Conservation (phyloP, 495 filamentous ascomycete species). For the Neurospora sp. region DNA sequence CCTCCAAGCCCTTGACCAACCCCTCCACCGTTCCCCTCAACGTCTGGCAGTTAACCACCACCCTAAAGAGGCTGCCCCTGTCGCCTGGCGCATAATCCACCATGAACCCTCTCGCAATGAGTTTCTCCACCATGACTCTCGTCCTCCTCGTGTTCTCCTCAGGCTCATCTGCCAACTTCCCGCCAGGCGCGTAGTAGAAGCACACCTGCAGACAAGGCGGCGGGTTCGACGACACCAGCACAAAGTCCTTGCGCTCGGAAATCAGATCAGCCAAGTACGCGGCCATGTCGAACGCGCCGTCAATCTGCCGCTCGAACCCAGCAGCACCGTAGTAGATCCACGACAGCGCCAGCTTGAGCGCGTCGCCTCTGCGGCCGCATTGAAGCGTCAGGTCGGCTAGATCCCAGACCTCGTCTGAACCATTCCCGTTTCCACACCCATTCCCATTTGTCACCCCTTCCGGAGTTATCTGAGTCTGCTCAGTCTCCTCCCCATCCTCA, state of each 20-base stretch:
- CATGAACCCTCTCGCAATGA: conserved; percentile 78
- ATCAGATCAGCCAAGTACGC: conserved; percentile 53
- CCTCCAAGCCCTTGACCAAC: conserved; percentile 62
- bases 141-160: conserved; percentile 63
- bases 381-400: conserved; percentile 90
- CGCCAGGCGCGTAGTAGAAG: conserved; percentile 69
- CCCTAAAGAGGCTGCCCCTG: conserved; percentile 75
- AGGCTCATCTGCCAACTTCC: conserved; percentile 37
- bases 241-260: conserved; percentile 44
- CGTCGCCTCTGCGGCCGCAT: conserved; percentile 79
- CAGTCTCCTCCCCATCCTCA: conserved; percentile 16
- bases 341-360: conserved; percentile 72
- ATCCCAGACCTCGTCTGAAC: conserved; percentile 52
- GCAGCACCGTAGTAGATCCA: conserved; percentile 78
- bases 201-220: conserved; percentile 90
- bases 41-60: conserved; percentile 75
- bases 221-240: conserved; percentile 62
- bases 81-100: conserved; percentile 81
- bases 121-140: conserved; percentile 48
- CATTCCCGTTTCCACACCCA: background rate
- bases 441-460: background rate
- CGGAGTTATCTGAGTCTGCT: background rate
- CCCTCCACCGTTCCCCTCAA: conserved; percentile 62
- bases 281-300: conserved; percentile 58
- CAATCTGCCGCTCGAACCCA: conserved; percentile 50